Percentiles rank a stretch among this genome's conserved stretches.
phyloP scores from a whole-genome alignment of 2,329 filamentous ascomycete species.

The Ophiobolus disseminans region DNA sequence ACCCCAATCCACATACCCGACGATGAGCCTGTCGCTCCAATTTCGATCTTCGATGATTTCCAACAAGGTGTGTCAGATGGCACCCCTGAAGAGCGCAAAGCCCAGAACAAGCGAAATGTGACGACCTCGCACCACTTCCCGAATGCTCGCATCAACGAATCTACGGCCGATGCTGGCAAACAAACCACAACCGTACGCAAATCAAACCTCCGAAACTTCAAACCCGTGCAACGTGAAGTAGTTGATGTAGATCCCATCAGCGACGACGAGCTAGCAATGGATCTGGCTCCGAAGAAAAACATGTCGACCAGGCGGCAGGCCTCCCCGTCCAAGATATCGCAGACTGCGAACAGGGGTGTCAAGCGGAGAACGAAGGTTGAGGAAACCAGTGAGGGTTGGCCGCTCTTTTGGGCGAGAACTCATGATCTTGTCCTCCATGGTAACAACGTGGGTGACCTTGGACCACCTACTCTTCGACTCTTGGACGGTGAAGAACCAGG shows the following conservation, averaged over 20 bases:
- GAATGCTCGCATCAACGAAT: constrained; percentile 34
- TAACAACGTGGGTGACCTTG: neutral
- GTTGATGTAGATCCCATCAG: neutral
- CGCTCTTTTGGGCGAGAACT: constrained; percentile 26
- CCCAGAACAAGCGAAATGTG: neutral
- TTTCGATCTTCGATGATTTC: constrained; percentile 8
- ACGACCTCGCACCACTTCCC: constrained; percentile 20
- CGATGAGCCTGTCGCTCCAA: constrained; percentile 2
- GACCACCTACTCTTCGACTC: neutral
- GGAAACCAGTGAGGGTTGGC: constrained; percentile 12
- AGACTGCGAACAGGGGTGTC: neutral
- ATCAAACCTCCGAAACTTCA: constrained; percentile 22
- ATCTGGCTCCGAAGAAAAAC: neutral
- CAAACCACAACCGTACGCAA: neutral
- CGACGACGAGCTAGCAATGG: constrained; percentile 27
- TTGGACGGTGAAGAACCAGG: no score
- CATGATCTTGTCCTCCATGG: constrained; percentile 9
- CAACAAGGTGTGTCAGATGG: constrained; percentile 20
- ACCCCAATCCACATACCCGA: constrained; percentile 1
- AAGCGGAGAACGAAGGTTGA: constrained; percentile 1
- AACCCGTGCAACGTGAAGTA: constrained; percentile 2
- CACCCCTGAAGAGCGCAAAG: neutral
- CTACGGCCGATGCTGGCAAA: constrained; percentile 9
- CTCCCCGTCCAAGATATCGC: constrained; percentile 7
- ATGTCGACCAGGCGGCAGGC: neutral